Conservation (phyloP, 768 basidiomycete genomes). For the Termitomyces sp. region DNA sequence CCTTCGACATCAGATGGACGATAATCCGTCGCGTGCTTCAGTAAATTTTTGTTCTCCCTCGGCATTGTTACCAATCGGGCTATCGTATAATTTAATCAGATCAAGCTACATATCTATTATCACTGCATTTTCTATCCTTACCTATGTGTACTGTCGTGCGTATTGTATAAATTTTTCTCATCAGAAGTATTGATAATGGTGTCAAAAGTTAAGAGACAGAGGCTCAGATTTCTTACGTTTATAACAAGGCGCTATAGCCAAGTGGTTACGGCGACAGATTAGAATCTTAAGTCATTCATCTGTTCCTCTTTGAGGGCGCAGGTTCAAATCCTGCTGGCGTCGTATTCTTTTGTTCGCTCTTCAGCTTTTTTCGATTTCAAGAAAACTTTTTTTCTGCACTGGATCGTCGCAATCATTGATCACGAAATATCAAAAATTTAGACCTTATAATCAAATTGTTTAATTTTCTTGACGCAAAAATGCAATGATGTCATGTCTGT, state of each 20-base stretch:
- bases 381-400: too few species aligned
- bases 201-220: too few species aligned
- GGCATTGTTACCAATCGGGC: background rate
- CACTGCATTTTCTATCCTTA: slow-evolving; percentile 5
- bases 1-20: slow-evolving; percentile 21
- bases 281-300: slow-evolving; percentile 33
- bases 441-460: too few species aligned
- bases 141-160: slow-evolving; percentile 7
- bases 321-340: slow-evolving; percentile 27
- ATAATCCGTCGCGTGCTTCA: slow-evolving; percentile 3
- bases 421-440: too few species aligned
- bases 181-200: too few species aligned
- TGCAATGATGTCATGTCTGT: too few species aligned
- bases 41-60: background rate
- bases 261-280: slow-evolving; percentile 80
- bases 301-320: slow-evolving; percentile 50
- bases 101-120: slow-evolving; percentile 4
- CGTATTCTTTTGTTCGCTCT: slow-evolving; percentile 30
- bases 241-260: slow-evolving; percentile 59
- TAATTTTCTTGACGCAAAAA: too few species aligned
- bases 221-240: too few species aligned
- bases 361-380: too few species aligned
- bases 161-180: background rate
- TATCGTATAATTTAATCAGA: slow-evolving; percentile 8
- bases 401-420: too few species aligned